Percentiles rank a stretch among this genome's conserved stretches.
phyloP scores from a whole-genome alignment of 345 rosid species.

The thale cress (Arabidopsis thaliana) region TAIR10.1 NC_003075.7:13758001-13758500 shows the following conservation, averaged over 20 bases:
- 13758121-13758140: slow-evolving; percentile 84
- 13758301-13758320: slow-evolving; percentile 73
- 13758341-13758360: slow-evolving; percentile 75
- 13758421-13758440: background rate
- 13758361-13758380: slow-evolving; percentile 75
- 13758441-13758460: slow-evolving; percentile 59
- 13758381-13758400: background rate
- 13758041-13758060: slow-evolving; percentile 90
- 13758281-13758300: slow-evolving; percentile 70
- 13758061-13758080: slow-evolving; percentile 76
- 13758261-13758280: slow-evolving; percentile 76
- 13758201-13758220: background rate
- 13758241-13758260: slow-evolving; percentile 65
- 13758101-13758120: slow-evolving; percentile 75
- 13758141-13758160: slow-evolving; percentile 97
- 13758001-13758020: slow-evolving; percentile 97
- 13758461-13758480: slow-evolving; percentile 89
- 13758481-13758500: slow-evolving; percentile 68
- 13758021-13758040: slow-evolving; percentile 97
- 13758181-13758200: slow-evolving; percentile 7
- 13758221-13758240: slow-evolving; percentile 6
- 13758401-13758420: slow-evolving; percentile 3
- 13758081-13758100: slow-evolving; percentile 84
- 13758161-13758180: slow-evolving; percentile 64
- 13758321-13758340: slow-evolving; percentile 63